Conservation (phyloP, 2,329 filamentous ascomycete genomes). For the Lachnellula occidentalis region DNA sequence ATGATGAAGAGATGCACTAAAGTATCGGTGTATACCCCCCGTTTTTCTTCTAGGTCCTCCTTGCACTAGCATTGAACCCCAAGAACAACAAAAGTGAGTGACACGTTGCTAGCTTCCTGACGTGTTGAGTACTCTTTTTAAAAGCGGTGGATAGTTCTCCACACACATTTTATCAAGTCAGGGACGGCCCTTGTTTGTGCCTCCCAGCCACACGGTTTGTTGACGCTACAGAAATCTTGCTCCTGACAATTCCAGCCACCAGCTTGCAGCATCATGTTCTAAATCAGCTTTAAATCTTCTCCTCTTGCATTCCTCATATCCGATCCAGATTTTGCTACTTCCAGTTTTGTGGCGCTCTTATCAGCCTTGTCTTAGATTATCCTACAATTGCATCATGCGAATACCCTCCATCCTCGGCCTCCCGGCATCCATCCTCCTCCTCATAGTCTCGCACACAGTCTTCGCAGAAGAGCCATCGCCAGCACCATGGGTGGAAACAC, state of each 20-base stretch:
- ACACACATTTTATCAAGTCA: background rate
- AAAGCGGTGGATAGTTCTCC: too few species aligned
- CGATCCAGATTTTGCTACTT: background rate
- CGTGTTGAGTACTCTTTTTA: too few species aligned
- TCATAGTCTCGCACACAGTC: slow-evolving; percentile 37
- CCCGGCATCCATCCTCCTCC: slow-evolving; percentile 41
- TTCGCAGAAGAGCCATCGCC: slow-evolving; percentile 28
- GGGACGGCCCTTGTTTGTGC: background rate
- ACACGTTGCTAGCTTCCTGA: too few species aligned
- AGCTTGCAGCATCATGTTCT: slow-evolving; percentile 4
- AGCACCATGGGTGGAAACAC: slow-evolving; percentile 39
- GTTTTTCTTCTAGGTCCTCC: background rate
- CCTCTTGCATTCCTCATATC: background rate
- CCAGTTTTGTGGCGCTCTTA: background rate
- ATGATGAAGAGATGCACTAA: background rate
- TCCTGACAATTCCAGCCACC: slow-evolving; percentile 6
- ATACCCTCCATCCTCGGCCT: slow-evolving; percentile 35
- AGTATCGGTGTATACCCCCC: background rate
- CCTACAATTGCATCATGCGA: slow-evolving; percentile 33
- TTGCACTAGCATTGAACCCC: too few species aligned
- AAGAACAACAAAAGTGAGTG: too few species aligned
- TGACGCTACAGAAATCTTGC: background rate
- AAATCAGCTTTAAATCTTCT: background rate
- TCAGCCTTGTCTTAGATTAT: slow-evolving; percentile 9
- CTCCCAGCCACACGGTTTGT: slow-evolving; percentile 7